phyloP scores from a whole-genome alignment of 257 asterid genomes.

The Fraxinus americana region DNA sequence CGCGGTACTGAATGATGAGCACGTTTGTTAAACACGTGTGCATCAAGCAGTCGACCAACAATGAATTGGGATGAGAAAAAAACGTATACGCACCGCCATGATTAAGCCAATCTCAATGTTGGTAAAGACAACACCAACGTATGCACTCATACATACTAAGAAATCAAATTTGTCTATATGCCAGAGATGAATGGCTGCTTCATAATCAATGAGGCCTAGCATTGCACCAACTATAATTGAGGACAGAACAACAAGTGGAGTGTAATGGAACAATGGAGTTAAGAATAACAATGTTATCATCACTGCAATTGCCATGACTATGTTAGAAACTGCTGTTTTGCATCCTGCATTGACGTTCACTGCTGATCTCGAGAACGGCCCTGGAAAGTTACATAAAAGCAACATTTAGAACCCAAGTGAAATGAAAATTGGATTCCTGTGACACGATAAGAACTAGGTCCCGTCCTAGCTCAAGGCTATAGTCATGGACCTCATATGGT shows the following conservation, averaged over 20 bases:
- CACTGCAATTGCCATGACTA: constrained; percentile 91
- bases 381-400: constrained; percentile 31
- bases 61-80: background rate
- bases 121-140: constrained; percentile 42
- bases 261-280: constrained; percentile 85
- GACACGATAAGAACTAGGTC: background rate
- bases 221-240: constrained; percentile 55
- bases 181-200: constrained; percentile 41
- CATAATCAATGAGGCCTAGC: constrained; percentile 43
- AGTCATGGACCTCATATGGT: too few relatives aligned
- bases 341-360: constrained; percentile 98
- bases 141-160: constrained; percentile 47
- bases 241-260: constrained; percentile 85
- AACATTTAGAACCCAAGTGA: background rate
- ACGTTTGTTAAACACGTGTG: too few relatives aligned
- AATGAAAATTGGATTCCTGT: background rate
- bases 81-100: constrained; percentile 32
- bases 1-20: background rate
- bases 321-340: constrained; percentile 91
- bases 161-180: constrained; percentile 47
- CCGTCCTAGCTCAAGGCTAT: too few relatives aligned
- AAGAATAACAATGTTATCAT: constrained; percentile 78
- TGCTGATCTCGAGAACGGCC: constrained; percentile 94
- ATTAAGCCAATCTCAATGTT: constrained; percentile 48
- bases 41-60: background rate